Evolutionary conservation across 805 yeast species (phyloP).

Genomic region (Zygotorulaspora florentina): DNA sequence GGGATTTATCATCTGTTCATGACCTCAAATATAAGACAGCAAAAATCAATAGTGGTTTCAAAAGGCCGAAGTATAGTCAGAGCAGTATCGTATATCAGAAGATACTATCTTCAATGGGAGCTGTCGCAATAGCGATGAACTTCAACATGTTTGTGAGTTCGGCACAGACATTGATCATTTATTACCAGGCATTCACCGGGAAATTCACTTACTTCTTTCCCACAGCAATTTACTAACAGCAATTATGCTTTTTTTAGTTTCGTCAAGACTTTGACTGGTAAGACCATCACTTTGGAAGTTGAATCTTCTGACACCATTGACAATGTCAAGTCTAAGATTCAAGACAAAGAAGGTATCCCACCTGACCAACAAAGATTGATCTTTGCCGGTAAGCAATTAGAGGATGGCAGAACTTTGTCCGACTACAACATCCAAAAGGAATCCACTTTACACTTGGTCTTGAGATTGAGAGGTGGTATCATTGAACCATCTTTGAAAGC

Average conservation of each 20-base stretch:
- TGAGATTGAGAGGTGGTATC: conserved; percentile 98
- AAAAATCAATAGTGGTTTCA: no score
- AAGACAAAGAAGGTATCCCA: conserved; percentile 99
- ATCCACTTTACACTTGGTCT: conserved; percentile 93
- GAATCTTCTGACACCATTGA: conserved; percentile 98
- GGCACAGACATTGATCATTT: neutral
- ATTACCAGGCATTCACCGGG: neutral
- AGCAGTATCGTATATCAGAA: no score
- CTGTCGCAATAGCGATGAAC: no score
- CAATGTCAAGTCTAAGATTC: conserved; percentile 97
- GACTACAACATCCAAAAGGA: conserved; percentile 99
- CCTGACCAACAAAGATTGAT: conserved; percentile 99
- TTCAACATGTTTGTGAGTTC: no score
- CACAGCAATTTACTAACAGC: conserved; percentile 18
- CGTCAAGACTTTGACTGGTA: conserved; percentile 85
- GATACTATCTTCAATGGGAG: no score
- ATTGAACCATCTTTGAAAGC: conserved; percentile 99
- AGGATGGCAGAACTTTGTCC: conserved; percentile 97
- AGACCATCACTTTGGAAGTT: conserved; percentile 96
- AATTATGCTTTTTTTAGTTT: conserved; percentile 39
- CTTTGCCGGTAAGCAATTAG: conserved; percentile 99
- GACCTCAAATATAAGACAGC: no score
- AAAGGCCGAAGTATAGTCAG: no score
- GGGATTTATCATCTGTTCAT: no score
- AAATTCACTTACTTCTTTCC: neutral